These are phyloP conservation scores for Russula olivacea DNA, from an alignment of 768 basidiomycete species.

Conservation along the genomic window DNA sequence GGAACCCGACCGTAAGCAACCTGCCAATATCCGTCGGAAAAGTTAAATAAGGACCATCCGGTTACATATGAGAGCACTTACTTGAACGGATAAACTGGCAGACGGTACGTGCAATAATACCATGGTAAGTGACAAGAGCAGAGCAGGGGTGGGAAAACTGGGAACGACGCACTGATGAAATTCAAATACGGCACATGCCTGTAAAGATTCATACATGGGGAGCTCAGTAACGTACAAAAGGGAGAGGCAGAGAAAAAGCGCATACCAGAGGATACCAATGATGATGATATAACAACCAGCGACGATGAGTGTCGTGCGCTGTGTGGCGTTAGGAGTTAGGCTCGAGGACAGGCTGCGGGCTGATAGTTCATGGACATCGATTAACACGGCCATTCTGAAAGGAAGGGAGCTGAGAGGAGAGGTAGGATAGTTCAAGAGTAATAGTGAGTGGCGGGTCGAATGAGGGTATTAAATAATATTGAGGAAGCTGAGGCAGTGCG, in stretches of 20 bases:
- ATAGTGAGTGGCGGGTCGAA: not conserved
- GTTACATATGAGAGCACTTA: slow-evolving; percentile 28
- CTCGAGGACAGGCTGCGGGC: slow-evolving; percentile 29
- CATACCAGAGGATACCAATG: slow-evolving; percentile 79
- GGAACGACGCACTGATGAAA: slow-evolving; percentile 58
- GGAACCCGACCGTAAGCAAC: slow-evolving; percentile 81
- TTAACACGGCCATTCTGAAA: slow-evolving; percentile 23
- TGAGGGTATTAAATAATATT: slow-evolving; percentile 2
- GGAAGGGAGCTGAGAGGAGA: not conserved
- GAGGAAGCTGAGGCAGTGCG: not conserved
- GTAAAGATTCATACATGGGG: not conserved
- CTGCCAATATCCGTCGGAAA: slow-evolving; percentile 33
- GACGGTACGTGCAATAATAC: not conserved
- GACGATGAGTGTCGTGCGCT: slow-evolving; percentile 71
- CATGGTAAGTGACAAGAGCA: not conserved
- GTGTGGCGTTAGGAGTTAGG: slow-evolving; percentile 65
- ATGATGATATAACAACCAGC: slow-evolving; percentile 67
- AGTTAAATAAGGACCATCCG: not conserved
- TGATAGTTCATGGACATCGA: not conserved
- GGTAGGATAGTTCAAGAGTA: not conserved
- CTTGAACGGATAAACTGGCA: slow-evolving; percentile 86
- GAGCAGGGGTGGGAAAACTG: not conserved
- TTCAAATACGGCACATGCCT: slow-evolving; percentile 79
- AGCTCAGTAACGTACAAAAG: not conserved
- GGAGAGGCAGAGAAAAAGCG: not conserved